Percentiles rank a stretch among this genome's conserved stretches.
Conservation (phyloP, 2,329 filamentous ascomycete species). For the Stagonosporopsis chrysanthemi region DNA sequence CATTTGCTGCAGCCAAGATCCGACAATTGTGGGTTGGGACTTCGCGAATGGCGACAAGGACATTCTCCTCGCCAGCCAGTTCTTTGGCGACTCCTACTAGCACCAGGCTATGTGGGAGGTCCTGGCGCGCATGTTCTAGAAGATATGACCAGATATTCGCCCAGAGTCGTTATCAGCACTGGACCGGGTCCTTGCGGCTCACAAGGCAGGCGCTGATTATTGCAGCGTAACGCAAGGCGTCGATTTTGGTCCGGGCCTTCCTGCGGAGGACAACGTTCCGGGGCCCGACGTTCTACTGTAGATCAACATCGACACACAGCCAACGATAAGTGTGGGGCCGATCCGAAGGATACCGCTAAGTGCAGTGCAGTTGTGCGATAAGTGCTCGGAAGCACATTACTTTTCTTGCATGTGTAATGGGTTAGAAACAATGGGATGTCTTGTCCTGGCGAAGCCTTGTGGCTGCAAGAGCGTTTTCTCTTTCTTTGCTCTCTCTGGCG, state of each 20-base stretch:
- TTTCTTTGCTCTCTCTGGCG: no score
- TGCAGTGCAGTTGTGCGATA: not conserved
- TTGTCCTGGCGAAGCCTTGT: no score
- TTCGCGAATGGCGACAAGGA: conserved; percentile 88
- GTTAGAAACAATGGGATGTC: not conserved
- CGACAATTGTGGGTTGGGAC: conserved; percentile 95
- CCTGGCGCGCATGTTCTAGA: not conserved
- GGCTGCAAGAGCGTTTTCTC: no score
- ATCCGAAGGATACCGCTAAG: not conserved
- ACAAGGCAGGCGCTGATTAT: not conserved
- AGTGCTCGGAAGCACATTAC: no score
- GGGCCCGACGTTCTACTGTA: not conserved
- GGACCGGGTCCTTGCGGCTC: not conserved
- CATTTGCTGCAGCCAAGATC: conserved; percentile 92
- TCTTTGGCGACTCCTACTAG: conserved; percentile 64
- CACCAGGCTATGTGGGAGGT: not conserved
- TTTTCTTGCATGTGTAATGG: not conserved
- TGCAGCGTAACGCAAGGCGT: not conserved
- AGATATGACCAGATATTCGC: not conserved
- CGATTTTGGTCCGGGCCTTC: conserved; percentile 2
- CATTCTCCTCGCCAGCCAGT: conserved; percentile 77
- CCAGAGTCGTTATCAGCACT: not conserved
- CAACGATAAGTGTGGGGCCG: not conserved
- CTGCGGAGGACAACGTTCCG: conserved; percentile 4
- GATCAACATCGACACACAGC: no score